These are phyloP conservation scores for Hortiboletus flavorubellus DNA, from an alignment of 768 basidiomycete genomes.

Conservation along the genomic window DNA sequence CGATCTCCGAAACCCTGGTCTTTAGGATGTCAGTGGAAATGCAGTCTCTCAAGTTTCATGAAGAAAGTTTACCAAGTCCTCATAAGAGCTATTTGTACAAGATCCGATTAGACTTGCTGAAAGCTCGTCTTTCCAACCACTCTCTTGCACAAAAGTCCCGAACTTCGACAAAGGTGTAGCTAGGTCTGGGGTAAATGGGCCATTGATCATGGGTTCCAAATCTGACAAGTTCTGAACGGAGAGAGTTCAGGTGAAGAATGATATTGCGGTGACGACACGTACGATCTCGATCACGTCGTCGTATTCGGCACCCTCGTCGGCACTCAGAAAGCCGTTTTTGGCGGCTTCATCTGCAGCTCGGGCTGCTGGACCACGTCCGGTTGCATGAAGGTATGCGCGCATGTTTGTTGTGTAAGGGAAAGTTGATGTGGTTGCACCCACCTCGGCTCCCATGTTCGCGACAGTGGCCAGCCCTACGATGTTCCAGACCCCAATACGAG, in stretches of 20 bases:
- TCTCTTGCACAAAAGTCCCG: constrained; percentile 69
- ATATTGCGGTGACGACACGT: constrained; percentile 25
- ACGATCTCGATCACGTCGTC: constrained; percentile 95
- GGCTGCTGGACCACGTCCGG: constrained; percentile 84
- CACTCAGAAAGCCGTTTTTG: constrained; percentile 66
- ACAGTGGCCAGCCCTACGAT: constrained; percentile 82
- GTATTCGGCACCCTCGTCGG: constrained; percentile 89
- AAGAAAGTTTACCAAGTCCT: constrained; percentile 68
- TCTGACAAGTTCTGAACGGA: constrained; percentile 72
- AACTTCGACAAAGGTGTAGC: constrained; percentile 93
- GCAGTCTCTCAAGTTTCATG: neutral
- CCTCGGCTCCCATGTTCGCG: constrained; percentile 99
- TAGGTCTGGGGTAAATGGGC: constrained; percentile 96
- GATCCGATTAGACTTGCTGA: constrained; percentile 93
- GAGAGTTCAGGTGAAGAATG: neutral
- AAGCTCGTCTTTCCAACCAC: constrained; percentile 92
- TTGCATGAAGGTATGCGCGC: constrained; percentile 86
- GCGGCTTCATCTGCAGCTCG: constrained; percentile 84
- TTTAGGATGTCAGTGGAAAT: constrained; percentile 29
- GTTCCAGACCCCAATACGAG: neutral
- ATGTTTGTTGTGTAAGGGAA: constrained; percentile 95
- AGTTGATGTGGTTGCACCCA: constrained; percentile 98
- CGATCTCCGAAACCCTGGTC: constrained; percentile 91
- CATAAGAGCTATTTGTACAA: constrained; percentile 99
- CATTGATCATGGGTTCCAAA: constrained; percentile 90